Percentiles rank a stretch among this genome's conserved stretches.
Conservation (phyloP, 495 filamentous ascomycete species). For the Poronia punctata region DNA sequence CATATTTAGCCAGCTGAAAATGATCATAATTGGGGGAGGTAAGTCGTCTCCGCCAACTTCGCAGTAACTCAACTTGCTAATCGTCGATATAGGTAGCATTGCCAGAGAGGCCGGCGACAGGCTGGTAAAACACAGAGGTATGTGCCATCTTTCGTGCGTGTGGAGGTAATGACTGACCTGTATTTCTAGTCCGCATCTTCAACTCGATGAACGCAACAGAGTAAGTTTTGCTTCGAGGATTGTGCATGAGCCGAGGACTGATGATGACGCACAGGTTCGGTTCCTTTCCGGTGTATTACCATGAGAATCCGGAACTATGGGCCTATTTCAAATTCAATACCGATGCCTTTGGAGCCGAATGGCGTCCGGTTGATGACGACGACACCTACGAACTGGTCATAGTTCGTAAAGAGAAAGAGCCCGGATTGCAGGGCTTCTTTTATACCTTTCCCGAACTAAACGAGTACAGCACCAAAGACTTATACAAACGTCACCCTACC, state of each 20-base stretch:
- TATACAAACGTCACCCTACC: slow-evolving; percentile 43
- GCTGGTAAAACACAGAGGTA: slow-evolving; percentile 16
- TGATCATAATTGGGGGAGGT: slow-evolving; percentile 28
- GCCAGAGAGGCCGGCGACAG: slow-evolving; percentile 19
- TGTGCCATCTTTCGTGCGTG: neutral
- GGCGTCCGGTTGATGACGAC: slow-evolving; percentile 24
- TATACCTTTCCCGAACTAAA: slow-evolving; percentile 2
- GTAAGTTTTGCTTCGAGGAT: no score
- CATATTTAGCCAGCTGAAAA: slow-evolving; percentile 17
- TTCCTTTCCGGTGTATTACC: slow-evolving; percentile 23
- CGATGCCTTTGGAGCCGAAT: slow-evolving; percentile 27
- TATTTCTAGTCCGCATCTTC: slow-evolving; percentile 10
- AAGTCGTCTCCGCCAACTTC: neutral
- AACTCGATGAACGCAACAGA: slow-evolving; percentile 29
- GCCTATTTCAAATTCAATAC: slow-evolving; percentile 36
- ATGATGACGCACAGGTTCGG: slow-evolving; percentile 30
- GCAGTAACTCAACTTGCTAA: neutral
- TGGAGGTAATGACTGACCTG: neutral
- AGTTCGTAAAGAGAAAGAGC: neutral
- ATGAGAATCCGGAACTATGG: slow-evolving; percentile 34
- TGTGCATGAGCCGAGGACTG: no score
- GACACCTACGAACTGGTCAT: slow-evolving; percentile 20
- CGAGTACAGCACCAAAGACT: slow-evolving; percentile 36
- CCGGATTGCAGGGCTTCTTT: neutral
- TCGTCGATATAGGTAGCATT: slow-evolving; percentile 16